phyloP scores from a whole-genome alignment of 2,329 filamentous ascomycete species.

The Arachnomyces sp. region DNA sequence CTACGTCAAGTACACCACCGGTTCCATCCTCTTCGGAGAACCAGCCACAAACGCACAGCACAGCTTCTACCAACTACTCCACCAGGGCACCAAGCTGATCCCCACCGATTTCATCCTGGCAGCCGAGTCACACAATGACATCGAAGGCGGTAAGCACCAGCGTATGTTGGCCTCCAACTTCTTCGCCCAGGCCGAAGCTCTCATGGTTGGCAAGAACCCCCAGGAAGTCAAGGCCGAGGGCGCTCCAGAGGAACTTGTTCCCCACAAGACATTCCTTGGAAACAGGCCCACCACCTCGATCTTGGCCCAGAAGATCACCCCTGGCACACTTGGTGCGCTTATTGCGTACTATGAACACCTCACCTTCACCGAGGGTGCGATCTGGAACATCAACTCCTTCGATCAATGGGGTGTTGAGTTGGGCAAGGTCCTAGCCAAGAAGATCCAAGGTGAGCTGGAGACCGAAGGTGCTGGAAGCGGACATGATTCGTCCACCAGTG shows the following conservation, averaged over 20 bases:
- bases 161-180: conserved; percentile 50
- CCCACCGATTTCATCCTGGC: conserved; percentile 97
- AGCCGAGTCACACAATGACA: conserved; percentile 82
- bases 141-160: conserved; percentile 87
- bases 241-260: conserved; percentile 52
- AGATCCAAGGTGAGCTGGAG: conserved; percentile 79
- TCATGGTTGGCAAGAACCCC: conserved; percentile 47
- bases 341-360: conserved; percentile 99
- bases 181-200: conserved; percentile 41
- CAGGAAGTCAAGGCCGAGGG: conserved; percentile 42
- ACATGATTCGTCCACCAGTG: conserved; percentile 82
- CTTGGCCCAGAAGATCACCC: conserved; percentile 86
- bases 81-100: conserved; percentile 98
- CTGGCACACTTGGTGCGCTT: conserved; percentile 82
- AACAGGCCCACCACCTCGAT: conserved; percentile 97
- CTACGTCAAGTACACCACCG: conserved; percentile 95
- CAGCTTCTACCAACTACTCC: conserved; percentile 99
- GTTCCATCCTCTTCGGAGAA: conserved; percentile 92
- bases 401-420: conserved; percentile 99
- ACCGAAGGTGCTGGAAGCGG: conserved; percentile 57
- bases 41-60: conserved; percentile 98
- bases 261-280: conserved; percentile 99
- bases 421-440: conserved; percentile 92
- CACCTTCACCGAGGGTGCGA: conserved; percentile 91
- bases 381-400: conserved; percentile 99